Percentiles rank a stretch among this genome's conserved stretches.
These are phyloP conservation scores for Nothophaeocryptopus gaeumannii DNA, from an alignment of 2,329 filamentous ascomycete genomes.

Conservation along the genomic window DNA sequence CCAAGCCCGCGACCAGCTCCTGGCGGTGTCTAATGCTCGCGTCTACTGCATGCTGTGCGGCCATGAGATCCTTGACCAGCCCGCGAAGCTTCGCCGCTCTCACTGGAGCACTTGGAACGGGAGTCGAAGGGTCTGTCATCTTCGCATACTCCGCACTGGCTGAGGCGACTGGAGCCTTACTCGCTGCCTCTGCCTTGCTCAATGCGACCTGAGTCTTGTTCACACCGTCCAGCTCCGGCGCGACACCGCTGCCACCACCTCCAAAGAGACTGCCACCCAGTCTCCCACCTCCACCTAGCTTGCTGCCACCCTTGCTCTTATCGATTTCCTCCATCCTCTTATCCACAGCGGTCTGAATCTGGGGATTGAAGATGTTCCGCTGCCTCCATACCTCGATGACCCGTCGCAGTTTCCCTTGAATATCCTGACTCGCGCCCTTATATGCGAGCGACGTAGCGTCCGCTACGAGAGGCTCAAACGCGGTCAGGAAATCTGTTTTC, in stretches of 20 bases:
- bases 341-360: constrained; percentile 79
- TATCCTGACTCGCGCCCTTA: constrained; percentile 78
- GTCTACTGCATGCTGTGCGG: constrained; percentile 82
- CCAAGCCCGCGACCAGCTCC: constrained; percentile 72
- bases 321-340: constrained; percentile 67
- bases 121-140: constrained; percentile 67
- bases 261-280: constrained; percentile 71
- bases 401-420: constrained; percentile 81
- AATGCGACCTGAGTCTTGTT: constrained; percentile 70
- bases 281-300: constrained; percentile 24
- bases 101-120: constrained; percentile 77
- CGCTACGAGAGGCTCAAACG: constrained; percentile 86
- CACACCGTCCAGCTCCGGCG: constrained; percentile 74
- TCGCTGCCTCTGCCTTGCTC: constrained; percentile 67
- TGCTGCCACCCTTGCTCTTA: constrained; percentile 38
- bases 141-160: constrained; percentile 83
- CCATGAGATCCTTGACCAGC: constrained; percentile 83
- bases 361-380: constrained; percentile 74
- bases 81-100: constrained; percentile 86
- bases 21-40: constrained; percentile 85
- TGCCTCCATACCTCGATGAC: constrained; percentile 95
- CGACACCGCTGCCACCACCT: constrained; percentile 56
- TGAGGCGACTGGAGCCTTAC: constrained; percentile 64
- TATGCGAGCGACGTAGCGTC: constrained; percentile 91
- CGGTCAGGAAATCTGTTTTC: constrained; percentile 87